These are phyloP conservation scores for Trametes cingulata DNA, from an alignment of 768 basidiomycete species.

Conservation along the genomic window DNA sequence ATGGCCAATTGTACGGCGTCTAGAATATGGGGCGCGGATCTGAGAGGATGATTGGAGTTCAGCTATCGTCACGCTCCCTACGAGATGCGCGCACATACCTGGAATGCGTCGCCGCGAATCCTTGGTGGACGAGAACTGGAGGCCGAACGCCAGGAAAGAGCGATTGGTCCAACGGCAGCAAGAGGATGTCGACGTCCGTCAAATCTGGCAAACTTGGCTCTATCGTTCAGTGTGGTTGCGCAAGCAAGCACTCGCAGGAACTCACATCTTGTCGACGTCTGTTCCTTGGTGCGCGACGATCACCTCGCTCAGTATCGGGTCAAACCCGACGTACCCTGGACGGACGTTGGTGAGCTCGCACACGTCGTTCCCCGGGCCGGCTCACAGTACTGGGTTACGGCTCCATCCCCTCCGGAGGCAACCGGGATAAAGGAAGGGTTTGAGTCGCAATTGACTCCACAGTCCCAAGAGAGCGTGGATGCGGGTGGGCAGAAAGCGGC, in stretches of 20 bases:
- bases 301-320: conserved; percentile 35
- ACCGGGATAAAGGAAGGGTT: conserved; percentile 48
- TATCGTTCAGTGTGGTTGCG: background rate
- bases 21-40: conserved; percentile 43
- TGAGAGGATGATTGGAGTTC: conserved; percentile 28
- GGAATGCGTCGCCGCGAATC: conserved; percentile 47
- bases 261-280: conserved; percentile 33
- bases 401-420: conserved; percentile 51
- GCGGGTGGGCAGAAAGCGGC: conserved; percentile 34
- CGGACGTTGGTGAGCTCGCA: background rate
- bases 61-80: too few relatives aligned
- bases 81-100: too few relatives aligned
- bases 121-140: conserved; percentile 44
- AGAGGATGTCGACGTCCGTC: conserved; percentile 44
- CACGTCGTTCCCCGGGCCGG: background rate
- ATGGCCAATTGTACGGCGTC: conserved; percentile 46
- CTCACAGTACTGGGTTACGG: conserved; percentile 40
- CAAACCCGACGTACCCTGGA: background rate
- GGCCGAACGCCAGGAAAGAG: conserved; percentile 53
- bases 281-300: conserved; percentile 43
- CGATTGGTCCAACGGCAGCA: conserved; percentile 33
- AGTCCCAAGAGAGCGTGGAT: conserved; percentile 30
- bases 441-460: conserved; percentile 44
- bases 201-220: conserved; percentile 37
- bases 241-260: background rate